Evolutionary conservation across 2,329 filamentous ascomycete species (phyloP).

Genomic region (Fusarium chuoi): DNA sequence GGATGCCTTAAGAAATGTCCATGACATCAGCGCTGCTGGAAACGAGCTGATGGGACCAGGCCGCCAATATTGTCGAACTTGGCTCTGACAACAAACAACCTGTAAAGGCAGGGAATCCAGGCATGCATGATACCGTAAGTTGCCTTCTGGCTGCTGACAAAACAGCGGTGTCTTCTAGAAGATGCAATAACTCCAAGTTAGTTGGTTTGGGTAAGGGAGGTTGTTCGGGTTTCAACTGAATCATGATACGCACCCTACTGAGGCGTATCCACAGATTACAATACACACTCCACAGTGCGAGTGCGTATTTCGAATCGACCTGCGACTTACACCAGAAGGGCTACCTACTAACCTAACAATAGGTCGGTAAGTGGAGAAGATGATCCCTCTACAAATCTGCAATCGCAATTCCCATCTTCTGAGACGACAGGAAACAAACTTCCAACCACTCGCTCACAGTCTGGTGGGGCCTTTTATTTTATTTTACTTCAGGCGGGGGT

Average conservation of each 20-base stretch:
- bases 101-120: background rate
- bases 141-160: constrained; percentile 3
- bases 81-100: background rate
- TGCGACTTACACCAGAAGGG: background rate
- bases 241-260: constrained; percentile 30
- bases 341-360: background rate
- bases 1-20: constrained; percentile 18
- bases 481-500: constrained; percentile 7
- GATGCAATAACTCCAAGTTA: background rate
- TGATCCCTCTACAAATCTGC: constrained; percentile 15
- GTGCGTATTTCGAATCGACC: constrained; percentile 4
- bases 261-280: constrained; percentile 26
- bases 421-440: constrained; percentile 15
- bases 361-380: background rate
- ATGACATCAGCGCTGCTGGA: constrained; percentile 21
- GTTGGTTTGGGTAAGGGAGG: background rate
- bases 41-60: constrained; percentile 2
- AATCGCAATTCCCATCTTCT: constrained; percentile 14
- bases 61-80: constrained; percentile 5
- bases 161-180: constrained; percentile 36
- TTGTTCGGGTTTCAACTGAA: constrained; percentile 23
- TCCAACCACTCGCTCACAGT: background rate
- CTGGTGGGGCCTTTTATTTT: constrained; percentile 1
- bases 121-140: constrained; percentile 12
- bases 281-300: constrained; percentile 32